These are phyloP conservation scores for Cryptosporidium ubiquitum DNA, from an alignment of 169 alveolate species.

Conservation along the genomic window DNA sequence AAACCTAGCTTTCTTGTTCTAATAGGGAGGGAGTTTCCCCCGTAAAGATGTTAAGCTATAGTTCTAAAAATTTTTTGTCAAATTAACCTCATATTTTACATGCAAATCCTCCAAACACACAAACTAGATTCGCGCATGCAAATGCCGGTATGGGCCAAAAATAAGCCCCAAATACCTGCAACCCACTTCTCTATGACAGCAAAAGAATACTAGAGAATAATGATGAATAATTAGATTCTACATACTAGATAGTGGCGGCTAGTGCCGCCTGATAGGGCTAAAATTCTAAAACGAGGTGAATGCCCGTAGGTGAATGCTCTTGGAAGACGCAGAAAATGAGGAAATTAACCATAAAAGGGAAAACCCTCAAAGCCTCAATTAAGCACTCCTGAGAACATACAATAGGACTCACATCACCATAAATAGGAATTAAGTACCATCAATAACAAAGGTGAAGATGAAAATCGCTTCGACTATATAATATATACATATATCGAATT, in stretches of 20 bases:
- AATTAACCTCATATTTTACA: too few relatives aligned
- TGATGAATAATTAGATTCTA: not conserved
- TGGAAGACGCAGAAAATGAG: not conserved
- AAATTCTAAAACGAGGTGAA: slow-evolving; percentile 32
- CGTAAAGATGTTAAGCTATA: not conserved
- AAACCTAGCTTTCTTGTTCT: too few relatives aligned
- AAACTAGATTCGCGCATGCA: too few relatives aligned
- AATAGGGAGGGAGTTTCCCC: too few relatives aligned
- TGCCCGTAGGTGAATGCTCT: not conserved
- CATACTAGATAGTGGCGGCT: slow-evolving; percentile 68
- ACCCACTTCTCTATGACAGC: too few relatives aligned
- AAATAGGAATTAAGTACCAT: slow-evolving; percentile 22
- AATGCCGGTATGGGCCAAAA: not conserved
- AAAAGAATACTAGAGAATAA: not conserved
- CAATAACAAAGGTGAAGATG: slow-evolving; percentile 41
- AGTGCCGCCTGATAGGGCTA: slow-evolving; percentile 74
- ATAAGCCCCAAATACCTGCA: too few relatives aligned
- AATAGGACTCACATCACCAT: not conserved
- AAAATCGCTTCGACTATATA: slow-evolving; percentile 4
- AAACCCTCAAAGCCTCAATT: not conserved
- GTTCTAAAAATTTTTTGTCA: too few relatives aligned
- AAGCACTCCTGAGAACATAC: not conserved
- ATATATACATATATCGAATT: not conserved
- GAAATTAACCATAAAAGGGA: not conserved
- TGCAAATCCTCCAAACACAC: too few relatives aligned